phyloP scores from a whole-genome alignment of 257 asterid genomes.

The Fraxinus pennsylvanica region DNA sequence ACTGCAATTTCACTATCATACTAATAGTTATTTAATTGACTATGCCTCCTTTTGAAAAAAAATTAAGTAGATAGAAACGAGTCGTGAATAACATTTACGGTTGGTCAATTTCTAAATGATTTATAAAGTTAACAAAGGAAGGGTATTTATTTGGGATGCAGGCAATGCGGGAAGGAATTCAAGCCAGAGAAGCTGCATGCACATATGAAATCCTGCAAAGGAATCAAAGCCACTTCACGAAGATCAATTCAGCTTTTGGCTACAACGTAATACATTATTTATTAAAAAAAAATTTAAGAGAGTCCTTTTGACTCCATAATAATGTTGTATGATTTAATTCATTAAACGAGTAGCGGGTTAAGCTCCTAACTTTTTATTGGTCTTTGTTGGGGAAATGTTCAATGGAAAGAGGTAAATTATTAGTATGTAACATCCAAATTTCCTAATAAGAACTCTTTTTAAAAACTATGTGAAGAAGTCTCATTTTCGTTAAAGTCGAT shows the following conservation, averaged over 20 bases:
- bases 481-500: no score
- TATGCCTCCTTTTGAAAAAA: no score
- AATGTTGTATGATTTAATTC: not conserved
- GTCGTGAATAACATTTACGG: no score
- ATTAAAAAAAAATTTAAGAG: no score
- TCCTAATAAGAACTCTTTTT: no score
- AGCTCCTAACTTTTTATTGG: not conserved
- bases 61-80: no score
- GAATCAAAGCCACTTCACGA: slow-evolving; percentile 47
- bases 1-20: no score
- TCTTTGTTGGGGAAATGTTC: not conserved
- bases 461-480: no score
- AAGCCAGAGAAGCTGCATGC: slow-evolving; percentile 77
- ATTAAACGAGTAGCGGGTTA: not conserved
- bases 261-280: not conserved
- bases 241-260: slow-evolving; percentile 38
- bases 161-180: slow-evolving; percentile 84
- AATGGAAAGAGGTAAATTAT: not conserved
- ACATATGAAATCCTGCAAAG: slow-evolving; percentile 87
- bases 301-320: not conserved
- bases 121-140: no score
- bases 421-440: not conserved
- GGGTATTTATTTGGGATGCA: slow-evolving; percentile 16
- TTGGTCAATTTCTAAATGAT: no score
- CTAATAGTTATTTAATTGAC: no score